Percentiles rank a stretch among this genome's conserved stretches.
phyloP scores from a whole-genome alignment of 805 yeast species.

The Candida pseudofarinosa region DNA sequence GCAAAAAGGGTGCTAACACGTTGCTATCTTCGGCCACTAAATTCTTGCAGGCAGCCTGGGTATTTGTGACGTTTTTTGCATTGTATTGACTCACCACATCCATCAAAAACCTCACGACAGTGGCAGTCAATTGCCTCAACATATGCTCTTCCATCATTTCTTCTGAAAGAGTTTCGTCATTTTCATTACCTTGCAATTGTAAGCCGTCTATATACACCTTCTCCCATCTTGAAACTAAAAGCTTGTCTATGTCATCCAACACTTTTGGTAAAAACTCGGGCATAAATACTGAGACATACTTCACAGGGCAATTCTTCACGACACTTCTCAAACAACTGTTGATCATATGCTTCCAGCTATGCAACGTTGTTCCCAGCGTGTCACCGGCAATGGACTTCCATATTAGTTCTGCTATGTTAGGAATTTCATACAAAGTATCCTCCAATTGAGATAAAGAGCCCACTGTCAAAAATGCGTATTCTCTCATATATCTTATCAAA shows the following conservation, averaged over 20 bases:
- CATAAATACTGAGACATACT: slow-evolving; percentile 65
- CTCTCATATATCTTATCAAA: slow-evolving; percentile 90
- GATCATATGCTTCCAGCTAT: slow-evolving; percentile 96
- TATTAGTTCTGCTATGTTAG: slow-evolving; percentile 68
- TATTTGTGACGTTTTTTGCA: slow-evolving; percentile 46
- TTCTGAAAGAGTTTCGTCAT: slow-evolving; percentile 84
- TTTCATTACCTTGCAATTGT: slow-evolving; percentile 54
- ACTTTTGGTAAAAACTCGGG: slow-evolving; percentile 73
- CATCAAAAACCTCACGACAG: slow-evolving; percentile 79
- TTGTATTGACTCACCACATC: slow-evolving; percentile 83
- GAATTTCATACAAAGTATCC: slow-evolving; percentile 81
- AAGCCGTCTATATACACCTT: slow-evolving; percentile 55
- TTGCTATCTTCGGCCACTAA: slow-evolving; percentile 60
- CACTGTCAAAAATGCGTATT: slow-evolving; percentile 86
- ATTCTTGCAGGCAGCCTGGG: slow-evolving; percentile 63
- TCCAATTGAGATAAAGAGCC: slow-evolving; percentile 89
- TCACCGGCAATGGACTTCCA: slow-evolving; percentile 89
- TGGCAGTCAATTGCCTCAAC: slow-evolving; percentile 87
- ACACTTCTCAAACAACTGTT: slow-evolving; percentile 84
- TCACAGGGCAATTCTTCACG: slow-evolving; percentile 81
- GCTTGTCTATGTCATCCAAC: slow-evolving; percentile 64
- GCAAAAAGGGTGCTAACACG: slow-evolving; percentile 74
- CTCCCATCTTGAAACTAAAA: slow-evolving; percentile 77
- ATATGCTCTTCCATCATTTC: slow-evolving; percentile 98
- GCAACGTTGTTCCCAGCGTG: slow-evolving; percentile 81